Evolutionary conservation across 2,329 filamentous ascomycete genomes (phyloP), one percentile per base, ranked within the genome.

Genomic region (Aspergillus intermedius): DNA sequence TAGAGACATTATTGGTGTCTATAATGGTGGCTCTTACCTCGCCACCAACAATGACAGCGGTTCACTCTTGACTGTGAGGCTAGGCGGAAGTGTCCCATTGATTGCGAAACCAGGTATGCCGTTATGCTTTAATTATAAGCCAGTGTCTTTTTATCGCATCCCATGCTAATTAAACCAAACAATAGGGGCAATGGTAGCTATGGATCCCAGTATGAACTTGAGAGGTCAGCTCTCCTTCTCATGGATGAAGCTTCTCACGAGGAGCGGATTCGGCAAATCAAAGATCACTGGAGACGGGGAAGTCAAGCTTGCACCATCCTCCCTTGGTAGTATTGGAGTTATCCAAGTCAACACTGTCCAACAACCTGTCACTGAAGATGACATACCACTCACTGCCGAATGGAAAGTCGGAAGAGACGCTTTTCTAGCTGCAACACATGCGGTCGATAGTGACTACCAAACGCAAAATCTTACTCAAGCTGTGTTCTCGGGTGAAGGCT

Each of bases 211-310:
- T 7, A 79, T 98, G 47, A 91, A 86, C 0, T 80, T 97, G 42
- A 87, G 86, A 69, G 93, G 93, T 48, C 77, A 77, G 39, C 69
- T 94, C 56, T 93, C 91, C 54, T 95, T 98, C 69, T 86, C 82
- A 50, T 76, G 94, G 72, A 96, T 95, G 73, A 97, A 96, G 72
- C 75, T 95, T n/a, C 74, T 97, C 42, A 80, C 84, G 0, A 86
- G 90, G 45, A 86, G 86, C 46, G 88, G 95, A 44, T 81, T 97
- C 75, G 70, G 81, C 1, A 81, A 82, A 50, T 94, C 89, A 2
- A 86, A 79, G 0, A 97, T 83, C 66, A 93, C 88, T 0, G 93
- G 93, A 0, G 93, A 93, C 0, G 93, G 93, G 4, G 93, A 98
- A 69, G 72, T 98, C 12, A 77, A 97, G 0, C 77, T 97, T 2